Conservation (phyloP, 148 eudicot genomes). For the Rhododendron ferrugineum region DNA sequence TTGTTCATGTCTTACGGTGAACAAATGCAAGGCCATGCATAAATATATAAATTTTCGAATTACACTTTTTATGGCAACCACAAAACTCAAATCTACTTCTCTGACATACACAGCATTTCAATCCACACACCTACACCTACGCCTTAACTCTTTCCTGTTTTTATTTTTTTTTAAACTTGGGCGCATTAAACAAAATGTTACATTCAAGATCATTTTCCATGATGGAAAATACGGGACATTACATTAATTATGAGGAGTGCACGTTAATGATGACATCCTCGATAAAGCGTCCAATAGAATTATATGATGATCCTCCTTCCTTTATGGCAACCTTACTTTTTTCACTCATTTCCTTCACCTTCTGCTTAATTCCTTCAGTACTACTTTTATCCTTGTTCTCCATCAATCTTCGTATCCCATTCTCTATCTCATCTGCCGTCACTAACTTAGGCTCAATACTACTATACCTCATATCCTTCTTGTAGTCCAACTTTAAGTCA, state of each 20-base stretch:
- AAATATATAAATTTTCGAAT: no score
- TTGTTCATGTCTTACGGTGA: no score
- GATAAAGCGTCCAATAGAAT: not conserved
- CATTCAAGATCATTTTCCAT: no score
- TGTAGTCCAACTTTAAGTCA: not conserved
- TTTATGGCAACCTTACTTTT: not conserved
- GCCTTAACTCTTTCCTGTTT: no score
- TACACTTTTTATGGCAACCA: no score
- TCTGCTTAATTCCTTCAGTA: not conserved
- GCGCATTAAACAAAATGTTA: slow-evolving; percentile 2
- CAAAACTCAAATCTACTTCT: no score
- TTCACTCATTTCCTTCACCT: slow-evolving; percentile 10
- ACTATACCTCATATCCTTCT: not conserved
- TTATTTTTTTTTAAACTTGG: no score
- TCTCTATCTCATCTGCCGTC: slow-evolving; percentile 2
- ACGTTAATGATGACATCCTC: not conserved
- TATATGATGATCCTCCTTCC: not conserved
- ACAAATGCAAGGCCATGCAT: no score
- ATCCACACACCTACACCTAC: no score
- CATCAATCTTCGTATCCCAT: not conserved
- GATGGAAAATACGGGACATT: no score
- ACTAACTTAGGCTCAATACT: not conserved
- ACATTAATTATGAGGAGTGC: not conserved
- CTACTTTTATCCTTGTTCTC: not conserved
- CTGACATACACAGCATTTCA: no score